A percentile compares a stretch with the other conserved stretches of the same genome.
Evolutionary conservation across 192 early-diverging fungal genomes (phyloP).

Genomic region (Spizellomyces punctatus): DNA sequence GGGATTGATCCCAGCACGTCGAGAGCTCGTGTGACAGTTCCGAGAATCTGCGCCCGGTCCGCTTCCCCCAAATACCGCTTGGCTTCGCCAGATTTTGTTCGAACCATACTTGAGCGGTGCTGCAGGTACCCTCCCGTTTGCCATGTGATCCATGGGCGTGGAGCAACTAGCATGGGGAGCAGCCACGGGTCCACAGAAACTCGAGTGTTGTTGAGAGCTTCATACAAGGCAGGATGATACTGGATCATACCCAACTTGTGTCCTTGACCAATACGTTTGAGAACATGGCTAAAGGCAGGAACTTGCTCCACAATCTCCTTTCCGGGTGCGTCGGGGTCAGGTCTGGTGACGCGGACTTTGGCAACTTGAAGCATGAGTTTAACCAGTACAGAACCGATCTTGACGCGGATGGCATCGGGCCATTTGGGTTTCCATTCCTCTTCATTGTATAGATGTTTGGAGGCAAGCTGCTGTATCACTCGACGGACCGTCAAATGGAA

Average conservation of each 20-base stretch:
- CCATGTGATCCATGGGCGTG: slow-evolving; percentile 86
- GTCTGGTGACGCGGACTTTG: slow-evolving; percentile 63
- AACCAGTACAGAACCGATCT: slow-evolving; percentile 64
- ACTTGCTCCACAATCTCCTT: slow-evolving; percentile 51
- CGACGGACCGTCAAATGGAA: slow-evolving; percentile 81
- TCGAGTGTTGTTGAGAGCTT: slow-evolving; percentile 65
- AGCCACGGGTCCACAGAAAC: slow-evolving; percentile 70
- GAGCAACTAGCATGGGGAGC: slow-evolving; percentile 93
- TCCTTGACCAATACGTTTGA: slow-evolving; percentile 19
- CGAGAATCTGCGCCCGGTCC: slow-evolving; percentile 72
- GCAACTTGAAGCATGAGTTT: slow-evolving; percentile 49
- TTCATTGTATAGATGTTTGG: slow-evolving; percentile 43
- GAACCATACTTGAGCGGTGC: slow-evolving; percentile 73
- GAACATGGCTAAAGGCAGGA: slow-evolving; percentile 78
- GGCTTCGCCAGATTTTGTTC: slow-evolving; percentile 74
- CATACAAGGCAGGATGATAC: slow-evolving; percentile 66
- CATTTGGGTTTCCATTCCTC: slow-evolving; percentile 70
- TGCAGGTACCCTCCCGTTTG: slow-evolving; percentile 85
- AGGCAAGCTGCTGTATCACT: slow-evolving; percentile 62
- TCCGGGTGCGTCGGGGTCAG: slow-evolving; percentile 57
- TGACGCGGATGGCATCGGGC: slow-evolving; percentile 58
- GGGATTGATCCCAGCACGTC: slow-evolving; percentile 86
- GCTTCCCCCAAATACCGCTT: slow-evolving; percentile 77
- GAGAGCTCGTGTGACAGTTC: slow-evolving; percentile 70
- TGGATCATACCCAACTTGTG: slow-evolving; percentile 78